These are phyloP conservation scores for Cinchona pubescens DNA, from an alignment of 257 asterid species.

Conservation along the genomic window DNA sequence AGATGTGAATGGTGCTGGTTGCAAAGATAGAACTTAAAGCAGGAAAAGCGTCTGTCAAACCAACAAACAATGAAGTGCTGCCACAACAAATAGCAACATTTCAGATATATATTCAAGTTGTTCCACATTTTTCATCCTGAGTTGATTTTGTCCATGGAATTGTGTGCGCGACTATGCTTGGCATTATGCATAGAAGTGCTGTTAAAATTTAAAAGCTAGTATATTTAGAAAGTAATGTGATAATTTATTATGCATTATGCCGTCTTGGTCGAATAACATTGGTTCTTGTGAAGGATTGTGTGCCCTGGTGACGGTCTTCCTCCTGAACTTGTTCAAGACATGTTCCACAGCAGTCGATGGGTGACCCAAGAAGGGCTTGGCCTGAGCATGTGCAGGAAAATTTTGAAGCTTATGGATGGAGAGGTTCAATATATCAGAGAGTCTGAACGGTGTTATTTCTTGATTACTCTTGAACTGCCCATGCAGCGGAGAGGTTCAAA, in stretches of 20 bases:
- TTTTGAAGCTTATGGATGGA: constrained; percentile 81
- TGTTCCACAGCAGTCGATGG: constrained; percentile 74
- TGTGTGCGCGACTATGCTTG: not conserved
- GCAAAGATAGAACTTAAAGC: not conserved
- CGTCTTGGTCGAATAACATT: constrained; percentile 2
- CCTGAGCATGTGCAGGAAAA: constrained; percentile 63
- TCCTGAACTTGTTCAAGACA: constrained; percentile 70
- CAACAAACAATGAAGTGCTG: not conserved
- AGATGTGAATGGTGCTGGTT: not conserved
- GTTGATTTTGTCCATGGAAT: not conserved
- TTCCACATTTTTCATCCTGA: not conserved
- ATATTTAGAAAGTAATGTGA: not conserved
- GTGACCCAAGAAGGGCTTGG: constrained; percentile 74
- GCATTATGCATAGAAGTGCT: not conserved
- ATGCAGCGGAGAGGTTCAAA: constrained; percentile 33
- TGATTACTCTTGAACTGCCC: constrained; percentile 56
- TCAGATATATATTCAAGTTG: not conserved
- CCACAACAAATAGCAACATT: not conserved
- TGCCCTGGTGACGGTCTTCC: constrained; percentile 94
- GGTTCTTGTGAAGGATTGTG: constrained; percentile 48
- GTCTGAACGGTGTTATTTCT: constrained; percentile 66
- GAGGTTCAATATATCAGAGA: constrained; percentile 84
- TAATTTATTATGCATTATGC: not conserved
- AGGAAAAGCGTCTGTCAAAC: not conserved
- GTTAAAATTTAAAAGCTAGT: not conserved